A percentile compares a stretch with the other conserved stretches of the same genome.
phyloP scores from a whole-genome alignment of 352 stramenopile species.

The Pythium periplocum region DNA sequence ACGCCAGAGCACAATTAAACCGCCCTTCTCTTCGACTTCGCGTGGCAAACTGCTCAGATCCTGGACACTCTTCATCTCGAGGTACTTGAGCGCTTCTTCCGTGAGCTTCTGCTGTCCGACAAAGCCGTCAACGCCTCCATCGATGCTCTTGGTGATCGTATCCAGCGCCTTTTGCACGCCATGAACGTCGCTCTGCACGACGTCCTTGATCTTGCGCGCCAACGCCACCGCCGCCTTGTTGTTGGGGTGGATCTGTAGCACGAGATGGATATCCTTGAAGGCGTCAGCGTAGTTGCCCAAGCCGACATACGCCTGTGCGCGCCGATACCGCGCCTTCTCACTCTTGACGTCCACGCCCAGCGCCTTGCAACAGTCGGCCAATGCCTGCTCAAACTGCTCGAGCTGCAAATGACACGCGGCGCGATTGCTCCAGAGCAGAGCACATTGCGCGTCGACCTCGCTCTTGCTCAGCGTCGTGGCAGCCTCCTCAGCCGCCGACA shows the following conservation, averaged over 20 bases:
- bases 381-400: slow-evolving; percentile 42
- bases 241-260: slow-evolving; percentile 59
- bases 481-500: slow-evolving; percentile 11
- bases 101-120: slow-evolving; percentile 31
- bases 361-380: slow-evolving; percentile 48
- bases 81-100: slow-evolving; percentile 62
- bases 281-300: slow-evolving; percentile 59
- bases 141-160: slow-evolving; percentile 27
- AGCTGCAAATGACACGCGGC: slow-evolving; percentile 69
- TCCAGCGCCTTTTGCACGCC: slow-evolving; percentile 80
- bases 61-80: slow-evolving; percentile 70
- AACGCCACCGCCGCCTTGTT: slow-evolving; percentile 74
- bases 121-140: slow-evolving; percentile 15
- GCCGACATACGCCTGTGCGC: slow-evolving; percentile 65
- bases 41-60: slow-evolving; percentile 46
- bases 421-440: slow-evolving; percentile 75
- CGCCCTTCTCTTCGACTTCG: slow-evolving; percentile 50
- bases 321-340: slow-evolving; percentile 74
- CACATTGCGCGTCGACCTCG: slow-evolving; percentile 36
- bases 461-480: slow-evolving; percentile 5
- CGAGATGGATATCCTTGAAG: slow-evolving; percentile 65
- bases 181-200: slow-evolving; percentile 62
- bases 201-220: slow-evolving; percentile 71
- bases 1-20: slow-evolving; percentile 52
- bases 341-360: slow-evolving; percentile 47